These are phyloP conservation scores for Pholiota conissans DNA, from an alignment of 768 basidiomycete genomes.

Conservation along the genomic window DNA sequence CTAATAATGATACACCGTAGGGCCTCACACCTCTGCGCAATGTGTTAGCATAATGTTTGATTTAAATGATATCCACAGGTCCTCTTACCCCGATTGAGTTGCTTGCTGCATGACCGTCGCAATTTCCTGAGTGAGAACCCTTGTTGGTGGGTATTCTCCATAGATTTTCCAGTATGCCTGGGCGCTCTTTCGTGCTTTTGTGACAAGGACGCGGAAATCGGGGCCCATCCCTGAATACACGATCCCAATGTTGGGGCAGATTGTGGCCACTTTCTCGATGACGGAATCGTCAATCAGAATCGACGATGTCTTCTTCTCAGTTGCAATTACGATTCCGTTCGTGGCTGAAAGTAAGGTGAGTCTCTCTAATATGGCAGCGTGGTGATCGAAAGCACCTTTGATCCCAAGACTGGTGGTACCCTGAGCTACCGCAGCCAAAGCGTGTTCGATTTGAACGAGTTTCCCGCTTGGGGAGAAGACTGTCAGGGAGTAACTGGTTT, in stretches of 20 bases:
- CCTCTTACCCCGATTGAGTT: slow-evolving; percentile 91
- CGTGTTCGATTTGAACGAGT: slow-evolving; percentile 99
- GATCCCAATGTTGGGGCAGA: slow-evolving; percentile 99
- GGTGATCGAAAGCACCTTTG: slow-evolving; percentile 66
- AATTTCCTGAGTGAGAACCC: slow-evolving; percentile 94
- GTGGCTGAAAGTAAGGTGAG: slow-evolving; percentile 60
- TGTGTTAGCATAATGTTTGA: slow-evolving; percentile 27
- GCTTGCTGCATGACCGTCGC: slow-evolving; percentile 99
- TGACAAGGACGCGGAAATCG: slow-evolving; percentile 92
- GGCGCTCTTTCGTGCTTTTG: slow-evolving; percentile 95
- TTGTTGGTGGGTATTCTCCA: slow-evolving; percentile 96
- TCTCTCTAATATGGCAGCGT: slow-evolving; percentile 14
- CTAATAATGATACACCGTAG: slow-evolving; percentile 96
- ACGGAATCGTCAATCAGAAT: slow-evolving; percentile 97
- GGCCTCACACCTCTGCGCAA: slow-evolving; percentile 89
- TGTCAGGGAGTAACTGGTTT: slow-evolving; percentile 90
- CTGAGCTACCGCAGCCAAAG: slow-evolving; percentile 91
- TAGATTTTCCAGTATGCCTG: slow-evolving; percentile 99
- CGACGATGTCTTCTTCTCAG: slow-evolving; percentile 98
- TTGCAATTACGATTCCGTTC: slow-evolving; percentile 98
- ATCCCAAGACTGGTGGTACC: slow-evolving; percentile 98
- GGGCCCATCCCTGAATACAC: slow-evolving; percentile 99
- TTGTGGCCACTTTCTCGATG: slow-evolving; percentile 95
- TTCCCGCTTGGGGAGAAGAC: slow-evolving; percentile 99
- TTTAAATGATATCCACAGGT: slow-evolving; percentile 11